Conservation (phyloP, 768 basidiomycete species). For the Tulasnella calospora region DNA sequence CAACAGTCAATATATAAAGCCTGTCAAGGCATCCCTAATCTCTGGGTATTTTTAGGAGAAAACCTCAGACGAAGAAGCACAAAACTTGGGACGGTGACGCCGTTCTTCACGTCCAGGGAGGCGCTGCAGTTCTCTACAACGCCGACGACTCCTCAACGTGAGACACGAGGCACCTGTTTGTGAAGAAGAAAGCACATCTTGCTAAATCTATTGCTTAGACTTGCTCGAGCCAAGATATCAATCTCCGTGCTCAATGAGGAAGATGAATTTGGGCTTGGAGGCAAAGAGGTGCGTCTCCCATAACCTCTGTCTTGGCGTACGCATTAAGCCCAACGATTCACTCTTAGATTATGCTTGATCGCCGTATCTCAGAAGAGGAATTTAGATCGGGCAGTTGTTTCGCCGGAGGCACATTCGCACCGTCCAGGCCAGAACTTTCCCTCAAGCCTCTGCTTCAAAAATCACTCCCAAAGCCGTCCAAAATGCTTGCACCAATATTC, state of each 20-base stretch:
- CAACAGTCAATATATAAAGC: not conserved
- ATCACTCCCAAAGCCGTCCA: not conserved
- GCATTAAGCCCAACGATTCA: not conserved
- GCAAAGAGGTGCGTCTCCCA: conserved; percentile 30
- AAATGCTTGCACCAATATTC: conserved; percentile 3
- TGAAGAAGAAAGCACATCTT: not conserved
- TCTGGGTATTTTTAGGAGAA: conserved; percentile 50
- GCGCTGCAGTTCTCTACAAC: conserved; percentile 52
- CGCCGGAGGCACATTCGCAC: conserved; percentile 5
- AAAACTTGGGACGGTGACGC: conserved; percentile 71
- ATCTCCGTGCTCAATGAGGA: conserved; percentile 22
- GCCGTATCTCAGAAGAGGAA: conserved; percentile 19
- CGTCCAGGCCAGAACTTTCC: not conserved
- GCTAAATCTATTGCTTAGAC: not conserved
- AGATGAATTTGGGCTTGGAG: conserved; percentile 31
- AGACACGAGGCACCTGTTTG: not conserved
- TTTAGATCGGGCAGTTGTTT: conserved; percentile 27
- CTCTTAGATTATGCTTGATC: conserved; percentile 28
- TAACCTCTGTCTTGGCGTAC: not conserved
- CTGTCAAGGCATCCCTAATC: not conserved
- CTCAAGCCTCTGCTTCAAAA: not conserved
- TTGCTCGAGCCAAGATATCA: conserved; percentile 6
- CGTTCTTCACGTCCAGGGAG: conserved; percentile 38
- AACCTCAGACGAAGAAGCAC: conserved; percentile 66
- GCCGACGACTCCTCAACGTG: conserved; percentile 41